Conservation (phyloP, 768 basidiomycete species). For the Xerocomellus intermedius region DNA sequence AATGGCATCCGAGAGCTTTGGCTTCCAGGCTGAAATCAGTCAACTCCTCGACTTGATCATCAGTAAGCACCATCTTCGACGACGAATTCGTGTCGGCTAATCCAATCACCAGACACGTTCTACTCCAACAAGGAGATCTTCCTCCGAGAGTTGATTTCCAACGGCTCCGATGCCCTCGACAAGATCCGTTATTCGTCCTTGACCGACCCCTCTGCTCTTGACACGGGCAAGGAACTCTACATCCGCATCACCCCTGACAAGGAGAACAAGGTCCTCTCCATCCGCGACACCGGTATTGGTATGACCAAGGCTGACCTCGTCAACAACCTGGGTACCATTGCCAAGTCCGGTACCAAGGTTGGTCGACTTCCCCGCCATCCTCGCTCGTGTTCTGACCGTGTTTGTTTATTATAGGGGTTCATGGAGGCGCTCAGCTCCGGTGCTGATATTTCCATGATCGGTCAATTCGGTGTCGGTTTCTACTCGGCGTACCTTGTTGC, state of each 20-base stretch:
- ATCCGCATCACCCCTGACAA: conserved; percentile 96
- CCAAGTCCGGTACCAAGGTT: conserved; percentile 92
- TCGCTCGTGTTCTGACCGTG: conserved; percentile 8
- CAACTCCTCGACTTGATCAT: conserved; percentile 99
- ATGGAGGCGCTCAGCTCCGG: conserved; percentile 96
- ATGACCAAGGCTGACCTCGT: conserved; percentile 99
- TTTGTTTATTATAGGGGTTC: conserved; percentile 65
- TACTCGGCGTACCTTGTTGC: conserved; percentile 99
- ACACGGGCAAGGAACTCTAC: conserved; percentile 87
- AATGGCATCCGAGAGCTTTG: conserved; percentile 86
- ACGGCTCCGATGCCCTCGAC: conserved; percentile 97
- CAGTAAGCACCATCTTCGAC: conserved; percentile 52
- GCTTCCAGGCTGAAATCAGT: conserved; percentile 99
- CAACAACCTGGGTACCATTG: conserved; percentile 97
- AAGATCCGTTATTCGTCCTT: conserved; percentile 97
- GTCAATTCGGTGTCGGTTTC: conserved; percentile 99
- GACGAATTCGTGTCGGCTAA: conserved; percentile 6
- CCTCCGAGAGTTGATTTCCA: conserved; percentile 97
- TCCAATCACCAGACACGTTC: conserved; percentile 75
- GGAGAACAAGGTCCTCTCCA: conserved; percentile 86
- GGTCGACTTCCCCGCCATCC: conserved; percentile 11
- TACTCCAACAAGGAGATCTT: conserved; percentile 99
- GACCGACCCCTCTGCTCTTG: conserved; percentile 89
- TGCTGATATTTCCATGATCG: conserved; percentile 94
- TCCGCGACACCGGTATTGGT: conserved; percentile 96